Evolutionary conservation across 306 rosid species (phyloP).

Genomic region (Sechiopsis laciniata): DNA sequence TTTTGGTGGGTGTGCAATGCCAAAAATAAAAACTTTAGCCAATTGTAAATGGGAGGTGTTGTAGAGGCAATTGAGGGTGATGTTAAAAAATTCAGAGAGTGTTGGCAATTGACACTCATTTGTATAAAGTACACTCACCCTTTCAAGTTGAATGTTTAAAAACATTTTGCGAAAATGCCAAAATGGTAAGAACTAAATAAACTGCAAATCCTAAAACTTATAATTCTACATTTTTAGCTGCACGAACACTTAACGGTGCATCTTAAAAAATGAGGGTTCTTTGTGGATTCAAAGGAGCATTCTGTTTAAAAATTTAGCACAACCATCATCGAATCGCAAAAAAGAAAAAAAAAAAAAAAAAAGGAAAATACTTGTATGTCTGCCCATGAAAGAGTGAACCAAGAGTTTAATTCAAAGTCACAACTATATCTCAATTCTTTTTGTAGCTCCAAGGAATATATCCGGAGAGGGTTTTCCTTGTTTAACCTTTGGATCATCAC

Average conservation of each 20-base stretch:
- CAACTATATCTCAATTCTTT: conserved; percentile 74
- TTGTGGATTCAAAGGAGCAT: conserved; percentile 50
- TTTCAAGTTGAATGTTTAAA: background rate
- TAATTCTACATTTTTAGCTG: conserved; percentile 88
- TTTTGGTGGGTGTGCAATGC: background rate
- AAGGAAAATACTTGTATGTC: background rate
- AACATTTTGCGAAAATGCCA: background rate
- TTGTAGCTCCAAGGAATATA: conserved; percentile 77
- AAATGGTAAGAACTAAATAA: background rate
- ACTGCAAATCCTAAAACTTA: conserved; percentile 39
- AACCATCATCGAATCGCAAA: conserved; percentile 18
- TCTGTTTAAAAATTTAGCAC: conserved; percentile 39
- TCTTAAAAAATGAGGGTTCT: conserved; percentile 81
- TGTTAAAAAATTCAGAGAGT: background rate
- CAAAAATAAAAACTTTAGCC: background rate
- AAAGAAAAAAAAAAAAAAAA: conserved; percentile 24
- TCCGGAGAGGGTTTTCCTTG: conserved; percentile 93
- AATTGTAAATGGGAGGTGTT: background rate
- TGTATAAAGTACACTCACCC: background rate
- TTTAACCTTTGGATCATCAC: conserved; percentile 96
- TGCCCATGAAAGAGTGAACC: background rate
- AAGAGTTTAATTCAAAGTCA: too few relatives aligned
- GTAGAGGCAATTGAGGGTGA: background rate
- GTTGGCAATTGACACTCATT: background rate
- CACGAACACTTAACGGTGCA: conserved; percentile 89